A percentile compares a stretch with the other conserved stretches of the same genome.
Evolutionary conservation across 177 flowering plant species (phyloP).

Genomic region (Vitis hybrid): DNA sequence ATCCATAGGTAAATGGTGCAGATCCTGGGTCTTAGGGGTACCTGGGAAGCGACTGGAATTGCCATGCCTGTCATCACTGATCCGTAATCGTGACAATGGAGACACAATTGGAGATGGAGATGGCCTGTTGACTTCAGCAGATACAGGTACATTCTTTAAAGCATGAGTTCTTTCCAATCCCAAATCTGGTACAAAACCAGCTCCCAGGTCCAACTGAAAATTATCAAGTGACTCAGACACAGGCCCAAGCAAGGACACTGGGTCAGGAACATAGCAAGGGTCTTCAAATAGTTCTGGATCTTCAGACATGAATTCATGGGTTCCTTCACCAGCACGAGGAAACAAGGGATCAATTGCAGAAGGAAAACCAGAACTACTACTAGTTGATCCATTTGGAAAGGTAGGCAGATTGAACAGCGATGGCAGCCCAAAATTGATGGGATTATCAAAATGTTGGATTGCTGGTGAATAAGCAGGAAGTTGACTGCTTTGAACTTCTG

Average conservation of each 20-base stretch:
- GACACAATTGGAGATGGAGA: conserved; percentile 95
- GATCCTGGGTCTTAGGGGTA: conserved; percentile 42
- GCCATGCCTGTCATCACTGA: conserved; percentile 55
- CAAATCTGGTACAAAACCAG: conserved; percentile 42
- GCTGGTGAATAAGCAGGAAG: conserved; percentile 34
- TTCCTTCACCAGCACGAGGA: conserved; percentile 40
- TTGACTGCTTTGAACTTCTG: conserved; percentile 35
- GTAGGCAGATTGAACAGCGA: conserved; percentile 54
- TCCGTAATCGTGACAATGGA: conserved; percentile 64
- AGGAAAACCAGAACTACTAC: conserved; percentile 43
- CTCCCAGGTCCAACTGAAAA: conserved; percentile 66
- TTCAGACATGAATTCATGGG: conserved; percentile 50
- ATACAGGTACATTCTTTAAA: conserved; percentile 40
- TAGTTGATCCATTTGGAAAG: conserved; percentile 34
- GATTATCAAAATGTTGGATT: conserved; percentile 50
- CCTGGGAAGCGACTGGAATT: conserved; percentile 31
- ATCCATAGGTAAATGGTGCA: conserved; percentile 29
- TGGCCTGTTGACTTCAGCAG: conserved; percentile 62
- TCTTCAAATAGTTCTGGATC: conserved; percentile 86
- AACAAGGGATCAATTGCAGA: conserved; percentile 42
- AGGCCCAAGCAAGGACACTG: conserved; percentile 83
- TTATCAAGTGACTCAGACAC: conserved; percentile 93
- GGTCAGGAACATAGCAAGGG: conserved; percentile 92
- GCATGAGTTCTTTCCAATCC: conserved; percentile 39
- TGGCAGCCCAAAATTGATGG: conserved; percentile 61